Conservation (phyloP, 2,329 filamentous ascomycete genomes). For the Penicillium sp. region DNA sequence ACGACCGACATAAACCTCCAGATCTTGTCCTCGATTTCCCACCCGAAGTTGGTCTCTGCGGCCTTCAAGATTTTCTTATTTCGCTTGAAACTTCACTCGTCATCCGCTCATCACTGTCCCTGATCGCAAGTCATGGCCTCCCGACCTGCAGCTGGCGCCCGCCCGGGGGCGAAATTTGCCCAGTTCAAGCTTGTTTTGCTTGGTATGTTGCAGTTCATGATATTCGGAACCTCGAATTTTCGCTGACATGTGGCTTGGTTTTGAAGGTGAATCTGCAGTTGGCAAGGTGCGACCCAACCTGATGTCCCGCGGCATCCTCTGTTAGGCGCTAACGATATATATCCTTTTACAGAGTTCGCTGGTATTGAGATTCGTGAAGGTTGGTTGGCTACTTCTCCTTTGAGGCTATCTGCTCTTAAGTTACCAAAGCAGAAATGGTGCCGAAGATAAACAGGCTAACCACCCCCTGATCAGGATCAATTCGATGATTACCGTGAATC, state of each 20-base stretch:
- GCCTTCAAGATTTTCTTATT: neutral
- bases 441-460: constrained; percentile 2
- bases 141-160: constrained; percentile 67
- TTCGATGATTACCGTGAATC: constrained; percentile 98
- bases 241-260: constrained; percentile 16
- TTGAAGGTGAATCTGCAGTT: constrained; percentile 88
- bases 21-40: neutral
- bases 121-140: constrained; percentile 64
- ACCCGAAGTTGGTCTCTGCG: neutral
- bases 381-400: constrained; percentile 38
- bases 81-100: constrained; percentile 3
- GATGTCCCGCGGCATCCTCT: constrained; percentile 6
- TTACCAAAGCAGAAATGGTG: too few species aligned
- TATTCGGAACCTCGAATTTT: neutral
- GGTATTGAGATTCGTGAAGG: constrained; percentile 97
- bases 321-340: constrained; percentile 25
- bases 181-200: constrained; percentile 98
- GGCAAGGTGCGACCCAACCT: constrained; percentile 66
- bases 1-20: constrained; percentile 1
- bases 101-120: constrained; percentile 9
- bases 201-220: constrained; percentile 53
- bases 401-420: neutral
- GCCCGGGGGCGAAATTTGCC: constrained; percentile 74
- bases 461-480: constrained; percentile 66
- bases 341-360: constrained; percentile 71